Conservation (phyloP, 179 eudicot genomes). For the Sideroxylon spinosum region DNA sequence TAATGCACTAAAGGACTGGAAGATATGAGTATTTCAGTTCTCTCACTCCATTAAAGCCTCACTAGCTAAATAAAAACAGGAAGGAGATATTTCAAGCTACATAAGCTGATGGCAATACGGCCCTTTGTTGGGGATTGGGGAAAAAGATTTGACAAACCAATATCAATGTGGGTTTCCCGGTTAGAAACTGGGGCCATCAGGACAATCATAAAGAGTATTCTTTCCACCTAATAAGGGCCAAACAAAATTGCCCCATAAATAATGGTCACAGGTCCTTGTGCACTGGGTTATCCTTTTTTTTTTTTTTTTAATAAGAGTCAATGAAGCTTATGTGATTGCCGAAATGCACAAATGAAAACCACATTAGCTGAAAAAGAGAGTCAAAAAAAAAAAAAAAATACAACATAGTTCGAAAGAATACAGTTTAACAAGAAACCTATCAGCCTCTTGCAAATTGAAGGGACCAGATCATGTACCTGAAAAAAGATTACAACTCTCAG, state of each 20-base stretch:
- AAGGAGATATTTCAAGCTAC: not conserved
- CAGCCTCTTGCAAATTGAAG: not conserved
- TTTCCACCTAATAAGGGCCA: no score
- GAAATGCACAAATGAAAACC: not conserved
- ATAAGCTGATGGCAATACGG: not conserved
- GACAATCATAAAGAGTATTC: not conserved
- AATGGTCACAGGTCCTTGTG: no score
- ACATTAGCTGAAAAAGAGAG: not conserved
- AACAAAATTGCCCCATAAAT: no score
- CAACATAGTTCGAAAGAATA: not conserved
- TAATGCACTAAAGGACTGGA: not conserved
- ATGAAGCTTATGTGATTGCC: not conserved
- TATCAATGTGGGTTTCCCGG: not conserved
- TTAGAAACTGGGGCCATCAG: not conserved
- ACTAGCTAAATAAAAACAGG: not conserved
- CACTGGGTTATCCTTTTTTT: no score
- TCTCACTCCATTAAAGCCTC: no score
- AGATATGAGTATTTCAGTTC: not conserved
- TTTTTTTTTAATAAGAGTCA: not conserved
- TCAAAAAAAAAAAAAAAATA: not conserved
- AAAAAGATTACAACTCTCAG: slow-evolving; percentile 64
- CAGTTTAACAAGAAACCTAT: not conserved
- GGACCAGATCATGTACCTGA: slow-evolving; percentile 50
- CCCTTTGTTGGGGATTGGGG: not conserved
- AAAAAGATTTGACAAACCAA: not conserved